These are phyloP conservation scores for Backusella australiensis DNA, from an alignment of 192 early-diverging fungal species.

Conservation along the genomic window DNA sequence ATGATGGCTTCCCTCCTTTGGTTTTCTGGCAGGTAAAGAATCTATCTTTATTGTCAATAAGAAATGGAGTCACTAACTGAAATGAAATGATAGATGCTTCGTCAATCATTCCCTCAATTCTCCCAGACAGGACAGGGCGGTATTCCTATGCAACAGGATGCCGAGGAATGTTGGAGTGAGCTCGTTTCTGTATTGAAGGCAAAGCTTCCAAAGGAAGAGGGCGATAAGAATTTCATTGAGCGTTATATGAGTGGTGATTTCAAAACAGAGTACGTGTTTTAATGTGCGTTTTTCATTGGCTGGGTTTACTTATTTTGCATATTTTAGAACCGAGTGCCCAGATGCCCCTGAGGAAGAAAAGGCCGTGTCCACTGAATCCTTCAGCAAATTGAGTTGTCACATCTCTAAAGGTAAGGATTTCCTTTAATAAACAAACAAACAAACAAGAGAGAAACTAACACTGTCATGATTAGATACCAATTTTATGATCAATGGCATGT, in stretches of 20 bases:
- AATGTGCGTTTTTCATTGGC: not conserved
- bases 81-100: conserved; percentile 50
- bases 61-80: not conserved
- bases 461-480: conserved; percentile 53
- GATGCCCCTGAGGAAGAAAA: conserved; percentile 78
- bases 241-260: conserved; percentile 80
- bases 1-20: conserved; percentile 73
- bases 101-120: conserved; percentile 84
- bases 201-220: conserved; percentile 43
- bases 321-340: conserved; percentile 62
- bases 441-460: not conserved
- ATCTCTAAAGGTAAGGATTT: conserved; percentile 50
- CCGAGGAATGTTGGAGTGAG: conserved; percentile 97
- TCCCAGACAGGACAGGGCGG: conserved; percentile 71
- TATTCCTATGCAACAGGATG: conserved; percentile 91
- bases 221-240: conserved; percentile 62
- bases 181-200: conserved; percentile 69
- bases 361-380: conserved; percentile 57
- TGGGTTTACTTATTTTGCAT: not conserved
- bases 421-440: not conserved
- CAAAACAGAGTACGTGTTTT: conserved; percentile 23
- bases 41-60: no score
- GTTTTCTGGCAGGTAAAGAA: conserved; percentile 69
- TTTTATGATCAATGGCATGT: conserved; percentile 74
- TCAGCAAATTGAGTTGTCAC: conserved; percentile 76